Percentiles rank a stretch among this genome's conserved stretches.
These are phyloP conservation scores for Pleurostoma richardsiae DNA, from an alignment of 2,329 filamentous ascomycete species.

Conservation along the genomic window DNA sequence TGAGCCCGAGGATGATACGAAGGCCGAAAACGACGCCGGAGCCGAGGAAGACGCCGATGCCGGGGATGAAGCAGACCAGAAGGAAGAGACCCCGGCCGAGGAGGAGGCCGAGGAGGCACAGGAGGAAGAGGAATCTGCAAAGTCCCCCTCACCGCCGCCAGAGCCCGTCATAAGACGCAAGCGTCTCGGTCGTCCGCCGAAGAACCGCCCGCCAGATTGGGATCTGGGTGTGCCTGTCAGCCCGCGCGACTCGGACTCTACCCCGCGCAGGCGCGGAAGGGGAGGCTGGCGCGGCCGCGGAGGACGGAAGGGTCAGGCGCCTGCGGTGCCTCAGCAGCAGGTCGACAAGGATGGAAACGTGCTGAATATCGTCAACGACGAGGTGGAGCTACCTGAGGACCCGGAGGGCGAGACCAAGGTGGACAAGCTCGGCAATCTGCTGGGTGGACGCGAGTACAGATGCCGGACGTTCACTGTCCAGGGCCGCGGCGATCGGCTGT, in stretches of 20 bases:
- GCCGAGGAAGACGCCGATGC: constrained; percentile 23
- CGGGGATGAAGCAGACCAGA: constrained; percentile 25
- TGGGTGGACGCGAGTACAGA: constrained; percentile 83
- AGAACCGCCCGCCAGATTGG: constrained; percentile 78
- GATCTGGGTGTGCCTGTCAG: constrained; percentile 57
- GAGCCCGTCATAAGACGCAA: constrained; percentile 65
- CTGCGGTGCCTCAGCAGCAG: constrained; percentile 75
- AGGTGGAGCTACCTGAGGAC: constrained; percentile 84
- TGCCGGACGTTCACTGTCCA: constrained; percentile 92
- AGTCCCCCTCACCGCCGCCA: constrained; percentile 51
- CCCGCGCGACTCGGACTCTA: constrained; percentile 45
- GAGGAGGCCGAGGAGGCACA: constrained; percentile 24
- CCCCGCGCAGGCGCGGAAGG: constrained; percentile 60
- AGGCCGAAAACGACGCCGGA: constrained; percentile 19
- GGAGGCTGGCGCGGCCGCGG: constrained; percentile 67
- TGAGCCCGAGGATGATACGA: constrained; percentile 31
- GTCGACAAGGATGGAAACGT: constrained; percentile 93
- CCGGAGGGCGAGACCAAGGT: constrained; percentile 89
- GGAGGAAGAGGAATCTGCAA: constrained; percentile 31
- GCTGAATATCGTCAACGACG: constrained; percentile 86
- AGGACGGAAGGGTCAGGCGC: constrained; percentile 62
- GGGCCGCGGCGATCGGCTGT: constrained; percentile 77
- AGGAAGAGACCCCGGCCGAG: constrained; percentile 35
- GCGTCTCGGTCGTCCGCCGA: constrained; percentile 79
- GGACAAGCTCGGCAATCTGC: constrained; percentile 78